Evolutionary conservation across 495 filamentous ascomycete species (phyloP).

Genomic region (Cercophora sp.): DNA sequence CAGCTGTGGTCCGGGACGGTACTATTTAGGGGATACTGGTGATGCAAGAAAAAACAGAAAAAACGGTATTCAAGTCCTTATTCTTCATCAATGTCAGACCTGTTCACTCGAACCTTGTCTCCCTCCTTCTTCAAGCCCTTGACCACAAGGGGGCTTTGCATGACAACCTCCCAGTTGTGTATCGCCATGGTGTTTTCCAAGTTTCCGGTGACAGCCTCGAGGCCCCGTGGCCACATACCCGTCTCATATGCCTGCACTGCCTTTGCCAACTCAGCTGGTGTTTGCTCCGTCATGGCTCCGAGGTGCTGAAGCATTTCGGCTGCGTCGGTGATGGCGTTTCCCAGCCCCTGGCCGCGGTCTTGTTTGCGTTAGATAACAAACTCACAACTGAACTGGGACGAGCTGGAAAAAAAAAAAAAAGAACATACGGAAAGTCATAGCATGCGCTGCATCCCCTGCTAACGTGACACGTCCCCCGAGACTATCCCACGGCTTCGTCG

Average conservation of each 20-base stretch:
- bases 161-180: not conserved
- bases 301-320: not conserved
- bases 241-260: not conserved
- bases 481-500: not conserved
- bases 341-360: not conserved
- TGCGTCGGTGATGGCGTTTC: not conserved
- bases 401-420: too few relatives aligned
- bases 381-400: not conserved
- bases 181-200: not conserved
- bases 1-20: too few relatives aligned
- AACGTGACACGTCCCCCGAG: not conserved
- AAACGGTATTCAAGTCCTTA: too few relatives aligned
- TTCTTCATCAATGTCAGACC: not conserved
- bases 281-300: not conserved
- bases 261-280: not conserved
- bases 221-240: not conserved
- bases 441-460: not conserved
- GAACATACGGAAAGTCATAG: not conserved
- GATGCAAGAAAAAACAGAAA: too few relatives aligned
- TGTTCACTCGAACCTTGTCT: not conserved
- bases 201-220: not conserved
- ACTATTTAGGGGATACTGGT: too few relatives aligned
- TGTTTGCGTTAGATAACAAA: not conserved
- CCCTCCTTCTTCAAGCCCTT: not conserved
- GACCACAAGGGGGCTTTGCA: not conserved